Evolutionary conservation across 495 filamentous ascomycete species (phyloP), one percentile per base, ranked within the genome.

Genomic region (Aspergillus steynii): DNA sequence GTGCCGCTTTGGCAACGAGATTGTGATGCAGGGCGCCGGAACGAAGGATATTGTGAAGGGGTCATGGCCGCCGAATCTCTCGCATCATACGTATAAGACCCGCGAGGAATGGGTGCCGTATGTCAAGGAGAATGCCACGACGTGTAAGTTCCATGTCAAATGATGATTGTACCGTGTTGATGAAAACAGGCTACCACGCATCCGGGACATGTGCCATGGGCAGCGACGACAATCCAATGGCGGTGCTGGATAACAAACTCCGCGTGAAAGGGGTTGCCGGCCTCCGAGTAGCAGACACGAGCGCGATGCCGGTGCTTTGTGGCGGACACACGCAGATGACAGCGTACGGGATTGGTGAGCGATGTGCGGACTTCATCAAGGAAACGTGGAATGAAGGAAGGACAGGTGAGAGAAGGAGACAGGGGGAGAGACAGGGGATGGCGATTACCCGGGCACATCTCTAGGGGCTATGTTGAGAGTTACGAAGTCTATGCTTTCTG

Each of bases 251-350:
- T 64, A 76, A 77, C 49, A 77, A 79, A 34, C 51, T 53, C 27
- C 51, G 51, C 29, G 51, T 53, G 28, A 14, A 42, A 42, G 37
- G 84, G 2, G 82, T 86, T 5, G 62, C 67, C 6, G 74, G 80
- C 0, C 67, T 87, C 53, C 73, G 84, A 0, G 82, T 87, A 37
- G 84, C 82, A 0, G 84, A 88, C 66, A 82, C 78, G 29, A 83
- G 80, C 56, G 76, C 82, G 31, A 84, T 88, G 71, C 86, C 85
- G 14, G 73, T 68, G 6, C 63, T 84, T 14, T 78, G 81, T 47
- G 80, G 81, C 8, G 82, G 83, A 14, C 85, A 86, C 55, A 83
- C 85, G 0, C 81, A 84, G 63, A 81, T 86, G 72, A 80, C 82
- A 26, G 85, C 82, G 0, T 87, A 85, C 61, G 83, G 83, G 48